phyloP scores from a whole-genome alignment of 441 rosid genomes.

The Francoa sonchifolia region DNA sequence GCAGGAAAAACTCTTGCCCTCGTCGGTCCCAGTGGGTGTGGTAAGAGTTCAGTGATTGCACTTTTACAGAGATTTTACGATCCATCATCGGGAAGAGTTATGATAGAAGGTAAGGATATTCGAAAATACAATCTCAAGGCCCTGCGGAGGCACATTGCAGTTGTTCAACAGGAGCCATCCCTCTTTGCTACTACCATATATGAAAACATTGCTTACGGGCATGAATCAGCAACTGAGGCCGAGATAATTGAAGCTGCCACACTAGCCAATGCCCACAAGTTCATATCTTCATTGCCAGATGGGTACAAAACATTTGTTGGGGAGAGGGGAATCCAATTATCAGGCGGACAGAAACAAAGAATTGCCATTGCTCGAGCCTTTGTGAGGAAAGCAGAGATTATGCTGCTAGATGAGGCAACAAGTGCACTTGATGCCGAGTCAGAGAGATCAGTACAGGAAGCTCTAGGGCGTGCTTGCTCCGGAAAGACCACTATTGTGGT shows the following conservation, averaged over 20 bases:
- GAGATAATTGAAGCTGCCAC: slow-evolving; percentile 94
- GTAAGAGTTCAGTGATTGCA: slow-evolving; percentile 88
- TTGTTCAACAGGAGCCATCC: slow-evolving; percentile 96
- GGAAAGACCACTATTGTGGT: slow-evolving; percentile 83
- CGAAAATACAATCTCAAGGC: slow-evolving; percentile 88
- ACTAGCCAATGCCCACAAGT: slow-evolving; percentile 85
- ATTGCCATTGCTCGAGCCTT: slow-evolving; percentile 84
- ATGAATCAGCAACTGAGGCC: slow-evolving; percentile 68
- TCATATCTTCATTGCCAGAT: slow-evolving; percentile 69
- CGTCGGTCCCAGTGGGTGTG: slow-evolving; percentile 97
- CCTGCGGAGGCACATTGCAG: slow-evolving; percentile 75
- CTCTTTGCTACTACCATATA: slow-evolving; percentile 74
- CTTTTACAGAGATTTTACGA: slow-evolving; percentile 79
- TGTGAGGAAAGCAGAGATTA: slow-evolving; percentile 74
- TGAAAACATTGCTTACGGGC: slow-evolving; percentile 93
- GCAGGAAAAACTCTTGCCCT: slow-evolving; percentile 95
- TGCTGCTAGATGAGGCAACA: slow-evolving; percentile 96
- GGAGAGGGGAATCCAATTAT: slow-evolving; percentile 86
- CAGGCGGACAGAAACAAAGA: slow-evolving; percentile 96
- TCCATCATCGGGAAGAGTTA: slow-evolving; percentile 79
- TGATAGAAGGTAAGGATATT: slow-evolving; percentile 89
- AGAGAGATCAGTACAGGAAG: slow-evolving; percentile 90
- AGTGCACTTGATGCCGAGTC: slow-evolving; percentile 93
- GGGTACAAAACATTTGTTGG: slow-evolving; percentile 88
- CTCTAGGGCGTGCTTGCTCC: slow-evolving; percentile 78